phyloP scores from a whole-genome alignment of 2,329 filamentous ascomycete genomes.

The Emmonsiellopsis sp. region DNA sequence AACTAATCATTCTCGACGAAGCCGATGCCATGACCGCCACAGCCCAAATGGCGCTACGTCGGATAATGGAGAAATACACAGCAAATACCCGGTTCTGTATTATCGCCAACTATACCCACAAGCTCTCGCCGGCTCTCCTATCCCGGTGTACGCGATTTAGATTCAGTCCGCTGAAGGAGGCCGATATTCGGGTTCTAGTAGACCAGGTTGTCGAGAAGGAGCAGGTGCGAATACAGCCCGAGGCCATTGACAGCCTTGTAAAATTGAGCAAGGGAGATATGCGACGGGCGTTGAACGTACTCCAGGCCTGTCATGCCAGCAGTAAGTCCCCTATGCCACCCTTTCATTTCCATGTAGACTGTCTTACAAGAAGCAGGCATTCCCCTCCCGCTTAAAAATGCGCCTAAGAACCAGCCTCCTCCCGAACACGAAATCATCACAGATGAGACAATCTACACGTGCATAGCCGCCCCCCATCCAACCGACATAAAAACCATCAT shows the following conservation, averaged over 20 bases:
- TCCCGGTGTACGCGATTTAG: constrained; percentile 91
- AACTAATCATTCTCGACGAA: constrained; percentile 95
- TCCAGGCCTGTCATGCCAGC: constrained; percentile 93
- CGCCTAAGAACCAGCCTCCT: constrained; percentile 46
- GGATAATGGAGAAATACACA: constrained; percentile 99
- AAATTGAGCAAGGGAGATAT: constrained; percentile 90
- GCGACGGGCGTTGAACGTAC: constrained; percentile 85
- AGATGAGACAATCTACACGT: constrained; percentile 89
- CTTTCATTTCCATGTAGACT: background rate
- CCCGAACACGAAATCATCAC: constrained; percentile 77
- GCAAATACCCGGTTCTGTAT: constrained; percentile 96
- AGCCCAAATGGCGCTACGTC: constrained; percentile 89
- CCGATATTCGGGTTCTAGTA: constrained; percentile 74
- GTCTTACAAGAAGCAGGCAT: constrained; percentile 45
- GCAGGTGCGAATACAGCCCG: constrained; percentile 68
- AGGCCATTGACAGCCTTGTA: constrained; percentile 76
- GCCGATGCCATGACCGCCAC: constrained; percentile 99
- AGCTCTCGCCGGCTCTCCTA: constrained; percentile 83
- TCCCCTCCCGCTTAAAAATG: constrained; percentile 54
- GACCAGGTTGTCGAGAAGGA: constrained; percentile 87
- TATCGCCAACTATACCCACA: constrained; percentile 98
- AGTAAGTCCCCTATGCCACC: constrained; percentile 44
- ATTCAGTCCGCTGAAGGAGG: constrained; percentile 86
- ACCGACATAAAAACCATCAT: constrained; percentile 78
- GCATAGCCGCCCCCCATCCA: constrained; percentile 90